A percentile compares a stretch with the other conserved stretches of the same genome.
These are phyloP conservation scores for Inga oerstediana DNA, from an alignment of 306 rosid species.

Conservation along the genomic window DNA sequence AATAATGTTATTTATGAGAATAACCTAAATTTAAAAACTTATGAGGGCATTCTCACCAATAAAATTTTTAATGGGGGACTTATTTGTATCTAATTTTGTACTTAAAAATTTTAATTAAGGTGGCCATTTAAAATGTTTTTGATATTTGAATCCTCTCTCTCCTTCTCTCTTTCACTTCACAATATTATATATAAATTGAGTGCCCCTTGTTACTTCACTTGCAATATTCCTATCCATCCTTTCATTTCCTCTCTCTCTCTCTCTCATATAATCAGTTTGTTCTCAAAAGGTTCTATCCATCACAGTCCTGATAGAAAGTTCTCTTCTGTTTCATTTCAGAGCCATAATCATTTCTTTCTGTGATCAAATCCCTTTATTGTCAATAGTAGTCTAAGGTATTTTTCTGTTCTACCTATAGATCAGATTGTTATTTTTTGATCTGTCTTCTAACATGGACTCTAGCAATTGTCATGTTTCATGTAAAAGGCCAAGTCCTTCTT, in stretches of 20 bases:
- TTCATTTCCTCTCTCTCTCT: background rate
- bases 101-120: too few relatives aligned
- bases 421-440: background rate
- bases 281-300: background rate
- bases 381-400: background rate
- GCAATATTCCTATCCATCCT: slow-evolving; percentile 39
- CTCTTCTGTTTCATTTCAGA: slow-evolving; percentile 18
- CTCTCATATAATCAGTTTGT: background rate
- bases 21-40: too few relatives aligned
- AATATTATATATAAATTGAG: slow-evolving; percentile 28
- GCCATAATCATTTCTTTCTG: background rate
- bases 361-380: background rate
- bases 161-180: background rate
- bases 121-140: background rate
- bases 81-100: too few relatives aligned
- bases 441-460: slow-evolving; percentile 33
- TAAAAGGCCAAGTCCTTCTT: slow-evolving; percentile 25
- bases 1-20: too few relatives aligned
- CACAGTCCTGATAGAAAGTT: slow-evolving; percentile 18
- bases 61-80: too few relatives aligned
- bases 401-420: background rate
- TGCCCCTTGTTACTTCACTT: slow-evolving; percentile 54
- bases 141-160: background rate
- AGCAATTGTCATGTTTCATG: slow-evolving; percentile 10
- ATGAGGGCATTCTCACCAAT: too few relatives aligned